A percentile compares a stretch with the other conserved stretches of the same genome.
Conservation (phyloP, 768 basidiomycete genomes). For the Cyclocybe cylindracea region DNA sequence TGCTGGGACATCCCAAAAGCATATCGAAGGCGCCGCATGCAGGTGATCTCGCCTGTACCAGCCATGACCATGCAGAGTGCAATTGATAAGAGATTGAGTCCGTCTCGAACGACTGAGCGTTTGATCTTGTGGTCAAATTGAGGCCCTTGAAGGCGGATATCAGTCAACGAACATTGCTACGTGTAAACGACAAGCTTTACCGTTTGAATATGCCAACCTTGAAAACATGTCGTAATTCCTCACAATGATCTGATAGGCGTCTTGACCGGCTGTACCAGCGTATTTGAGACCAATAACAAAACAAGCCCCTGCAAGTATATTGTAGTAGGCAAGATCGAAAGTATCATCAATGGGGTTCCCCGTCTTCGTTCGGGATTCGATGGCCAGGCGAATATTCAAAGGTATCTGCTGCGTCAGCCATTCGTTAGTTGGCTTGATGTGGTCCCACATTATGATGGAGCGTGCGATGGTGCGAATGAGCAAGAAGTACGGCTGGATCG, state of each 20-base stretch:
- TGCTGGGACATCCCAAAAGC: conserved; percentile 85
- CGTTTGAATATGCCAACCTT: conserved; percentile 63
- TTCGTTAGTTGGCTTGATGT: conserved; percentile 65
- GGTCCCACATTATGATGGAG: conserved; percentile 85
- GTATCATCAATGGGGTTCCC: conserved; percentile 63
- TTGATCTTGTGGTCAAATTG: conserved; percentile 89
- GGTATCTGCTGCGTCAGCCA: conserved; percentile 82
- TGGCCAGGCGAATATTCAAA: conserved; percentile 55
- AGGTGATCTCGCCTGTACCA: conserved; percentile 92
- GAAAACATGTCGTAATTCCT: conserved; percentile 81
- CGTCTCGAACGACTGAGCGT: conserved; percentile 83
- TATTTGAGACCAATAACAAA: conserved; percentile 91
- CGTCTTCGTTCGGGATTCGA: conserved; percentile 49
- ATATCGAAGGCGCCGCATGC: conserved; percentile 82
- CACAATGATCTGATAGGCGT: conserved; percentile 84
- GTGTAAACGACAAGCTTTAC: conserved; percentile 39
- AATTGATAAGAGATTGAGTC: conserved; percentile 84
- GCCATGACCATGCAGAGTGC: conserved; percentile 94
- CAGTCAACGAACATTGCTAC: conserved; percentile 1
- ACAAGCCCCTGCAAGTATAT: conserved; percentile 89
- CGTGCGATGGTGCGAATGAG: conserved; percentile 78
- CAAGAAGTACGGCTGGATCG: conserved; percentile 86
- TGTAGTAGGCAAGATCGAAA: conserved; percentile 87
- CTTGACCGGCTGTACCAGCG: conserved; percentile 90
- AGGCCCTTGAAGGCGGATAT: conserved; percentile 47